Evolutionary conservation across 768 basidiomycete genomes (phyloP), one percentile per base, ranked within the genome.

Genomic region (Phanerochaete carnosa): DNA sequence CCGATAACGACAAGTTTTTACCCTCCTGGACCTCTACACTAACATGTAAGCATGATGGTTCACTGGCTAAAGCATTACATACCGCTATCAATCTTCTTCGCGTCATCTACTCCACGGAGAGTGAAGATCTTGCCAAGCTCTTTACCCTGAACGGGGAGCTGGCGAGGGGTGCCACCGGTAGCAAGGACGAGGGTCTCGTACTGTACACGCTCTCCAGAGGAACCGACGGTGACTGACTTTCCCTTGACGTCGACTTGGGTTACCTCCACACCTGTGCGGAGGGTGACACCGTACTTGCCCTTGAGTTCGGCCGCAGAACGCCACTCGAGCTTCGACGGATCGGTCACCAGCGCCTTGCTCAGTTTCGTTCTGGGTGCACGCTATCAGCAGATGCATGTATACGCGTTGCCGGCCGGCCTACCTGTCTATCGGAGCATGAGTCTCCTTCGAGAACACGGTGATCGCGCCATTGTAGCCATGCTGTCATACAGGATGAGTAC

Each of bases 101-200:
- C 76, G 69, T 94, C 89, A 29, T 83, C 75, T 30, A 94, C 75
- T 9, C 79, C 81, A 62, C 94, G 79, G 66, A 97, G 78, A 0
- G 88, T 89, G 67, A 82, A 86, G 13, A 97, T 88, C 67, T 92
- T 92, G 59, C 86, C 82, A 1, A 92, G 78, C 54, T 91, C 79
- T 16, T 78, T 82, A 6, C 92, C 92, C 2, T 88, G 84, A 58
- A 96, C 79, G 11, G 93, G 93, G 16, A 95, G 80, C 39, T 84
- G 77, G 39, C 87, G 85, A 9, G 95, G 89, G 3, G 75, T 80
- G 8, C 84, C 87, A 11, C 95, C 95, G 2, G 88, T 79, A 0
- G 93, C 89, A 37, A 97, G 80, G 60, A 97, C 82, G 28, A 96
- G 81, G 54, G 85, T 85, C 55, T 92, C 89, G 70, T 94, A 95